Base-by-base conservation (phyloP, 2,329 filamentous ascomycete species). In the Aspergillus ustus region DNA sequence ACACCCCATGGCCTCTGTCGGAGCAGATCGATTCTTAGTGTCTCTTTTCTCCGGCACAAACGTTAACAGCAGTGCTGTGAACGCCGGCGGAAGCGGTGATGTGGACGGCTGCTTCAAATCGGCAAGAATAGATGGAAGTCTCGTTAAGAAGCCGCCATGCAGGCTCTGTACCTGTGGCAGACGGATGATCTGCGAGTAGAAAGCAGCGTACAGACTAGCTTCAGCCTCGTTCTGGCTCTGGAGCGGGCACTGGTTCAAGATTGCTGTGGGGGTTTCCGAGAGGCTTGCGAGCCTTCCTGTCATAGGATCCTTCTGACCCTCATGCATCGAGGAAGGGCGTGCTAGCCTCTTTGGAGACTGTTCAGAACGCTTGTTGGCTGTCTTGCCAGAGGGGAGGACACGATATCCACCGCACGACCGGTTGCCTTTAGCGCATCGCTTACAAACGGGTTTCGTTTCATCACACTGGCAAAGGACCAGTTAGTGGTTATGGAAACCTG, bases 381-480 rank as follows among this genome's bases (percentile, higher is more conserved):
- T 43, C 25, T 15, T 25, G 6, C 29, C 43, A 37, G 51, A 9
- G 13, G 51, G 19, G 19, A 56, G 58, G 19, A 45, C 52, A 44
- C 58, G 58, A 56, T 60, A 60, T 28, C 58, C 58, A 15, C 58
- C 52, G 40, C 58, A 60, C n/a, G 48, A 40, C 20, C 52, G 52
- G 15, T 60, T 60, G 6, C 52, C 52, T 28, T 60, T 60, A 34
- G 40, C 52, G 34, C 52, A 60, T 56, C 58, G 52, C 3, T 50
- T 40, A 31, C 57, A 60, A n/a, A 54, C 25, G 2, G 57, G 57
- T n/a, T 37, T 60, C 9, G 34, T 22, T 28, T 60, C 57, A 31
- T 60, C 57, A 20, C 57, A 60, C 57, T 60, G 20, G 13, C 17
- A 40, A 52, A 45, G 34, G 25, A 46, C 44, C n/a, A 57, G 55